These are phyloP conservation scores for Rubia balearica DNA, from an alignment of 305 asterid genomes.

Conservation along the genomic window DNA sequence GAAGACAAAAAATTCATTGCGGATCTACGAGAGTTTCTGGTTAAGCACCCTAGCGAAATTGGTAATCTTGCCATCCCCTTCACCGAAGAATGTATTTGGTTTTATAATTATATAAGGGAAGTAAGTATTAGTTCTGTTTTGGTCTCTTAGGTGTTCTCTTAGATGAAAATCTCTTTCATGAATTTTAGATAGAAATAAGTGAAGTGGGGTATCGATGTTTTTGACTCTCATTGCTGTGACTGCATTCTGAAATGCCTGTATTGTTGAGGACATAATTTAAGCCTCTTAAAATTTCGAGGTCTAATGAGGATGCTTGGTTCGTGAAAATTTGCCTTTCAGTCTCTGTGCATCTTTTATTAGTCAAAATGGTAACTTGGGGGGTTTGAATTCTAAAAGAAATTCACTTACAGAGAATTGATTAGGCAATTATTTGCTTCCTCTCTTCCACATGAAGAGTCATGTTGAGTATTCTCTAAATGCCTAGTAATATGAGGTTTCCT, in stretches of 20 bases:
- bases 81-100: neutral
- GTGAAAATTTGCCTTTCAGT: neutral
- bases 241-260: neutral
- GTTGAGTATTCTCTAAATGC: neutral
- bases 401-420: neutral
- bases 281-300: neutral
- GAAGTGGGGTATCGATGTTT: neutral
- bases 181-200: neutral
- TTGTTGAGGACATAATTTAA: neutral
- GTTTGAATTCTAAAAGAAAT: neutral
- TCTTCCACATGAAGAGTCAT: neutral
- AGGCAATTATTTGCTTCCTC: neutral
- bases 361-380: neutral
- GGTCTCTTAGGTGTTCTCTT: neutral
- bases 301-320: neutral
- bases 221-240: neutral
- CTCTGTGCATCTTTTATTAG: neutral
- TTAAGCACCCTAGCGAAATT: conserved; percentile 31
- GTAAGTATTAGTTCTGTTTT: neutral
- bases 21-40: conserved; percentile 41
- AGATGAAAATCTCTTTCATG: neutral
- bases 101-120: neutral
- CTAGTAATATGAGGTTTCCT: neutral
- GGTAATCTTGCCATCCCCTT: conserved; percentile 13
- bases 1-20: conserved; percentile 37